Percentiles rank a stretch among this genome's conserved stretches.
These are phyloP conservation scores for Staphylotrichum longicolle DNA, from an alignment of 495 filamentous ascomycete species.

Conservation along the genomic window DNA sequence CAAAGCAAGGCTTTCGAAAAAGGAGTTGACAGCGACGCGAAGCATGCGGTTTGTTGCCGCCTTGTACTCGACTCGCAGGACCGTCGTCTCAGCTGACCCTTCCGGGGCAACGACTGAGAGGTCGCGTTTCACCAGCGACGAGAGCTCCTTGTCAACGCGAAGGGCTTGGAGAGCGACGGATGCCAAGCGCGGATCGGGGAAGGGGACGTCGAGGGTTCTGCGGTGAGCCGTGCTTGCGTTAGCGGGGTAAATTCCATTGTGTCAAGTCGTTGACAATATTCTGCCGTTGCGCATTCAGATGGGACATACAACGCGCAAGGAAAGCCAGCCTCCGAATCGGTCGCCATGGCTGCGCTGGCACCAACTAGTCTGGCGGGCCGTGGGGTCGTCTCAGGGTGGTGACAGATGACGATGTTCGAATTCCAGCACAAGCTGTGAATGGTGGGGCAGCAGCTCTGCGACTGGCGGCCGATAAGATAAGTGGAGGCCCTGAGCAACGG, in stretches of 20 bases:
- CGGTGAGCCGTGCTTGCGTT: not conserved
- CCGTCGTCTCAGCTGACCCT: slow-evolving; percentile 43
- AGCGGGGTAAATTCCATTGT: slow-evolving; percentile 8
- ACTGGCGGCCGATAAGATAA: slow-evolving; percentile 12
- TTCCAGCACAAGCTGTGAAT: not conserved
- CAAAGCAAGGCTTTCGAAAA: slow-evolving; percentile 84
- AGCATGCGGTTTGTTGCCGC: slow-evolving; percentile 96
- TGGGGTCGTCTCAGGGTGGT: slow-evolving; percentile 13
- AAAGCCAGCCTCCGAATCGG: slow-evolving; percentile 7
- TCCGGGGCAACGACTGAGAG: slow-evolving; percentile 49
- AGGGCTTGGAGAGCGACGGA: slow-evolving; percentile 71
- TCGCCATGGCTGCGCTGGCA: slow-evolving; percentile 20
- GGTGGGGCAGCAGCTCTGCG: slow-evolving; percentile 12
- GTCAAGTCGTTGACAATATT: not conserved
- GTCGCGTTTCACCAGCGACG: slow-evolving; percentile 69
- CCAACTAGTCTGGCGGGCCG: not conserved
- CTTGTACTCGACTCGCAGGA: slow-evolving; percentile 73
- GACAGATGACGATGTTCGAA: slow-evolving; percentile 15
- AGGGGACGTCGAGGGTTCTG: slow-evolving; percentile 77
- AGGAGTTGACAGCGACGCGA: slow-evolving; percentile 95
- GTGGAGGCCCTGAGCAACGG: no score
- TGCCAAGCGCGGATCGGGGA: slow-evolving; percentile 79
- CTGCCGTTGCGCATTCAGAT: no score
- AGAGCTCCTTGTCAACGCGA: slow-evolving; percentile 85
- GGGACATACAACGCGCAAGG: slow-evolving; percentile 22